A percentile compares a stretch with the other conserved stretches of the same genome.
Conservation (phyloP, 1,284 basidiomycete genomes). For the Mrakiaceae sp. region DNA sequence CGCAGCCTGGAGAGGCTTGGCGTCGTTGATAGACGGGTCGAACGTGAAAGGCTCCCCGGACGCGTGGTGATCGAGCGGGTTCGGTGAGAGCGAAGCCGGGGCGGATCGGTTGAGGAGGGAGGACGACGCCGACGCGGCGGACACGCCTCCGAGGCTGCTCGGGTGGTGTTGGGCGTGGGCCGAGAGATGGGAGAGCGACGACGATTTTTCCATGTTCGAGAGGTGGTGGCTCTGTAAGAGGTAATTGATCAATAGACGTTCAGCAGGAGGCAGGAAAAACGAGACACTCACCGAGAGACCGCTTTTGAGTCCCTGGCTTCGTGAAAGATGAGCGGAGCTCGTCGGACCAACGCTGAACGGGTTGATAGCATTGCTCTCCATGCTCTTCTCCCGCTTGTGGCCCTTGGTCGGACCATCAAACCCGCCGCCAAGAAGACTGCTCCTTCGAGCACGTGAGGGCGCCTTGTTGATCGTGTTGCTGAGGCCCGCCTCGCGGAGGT, state of each 20-base stretch:
- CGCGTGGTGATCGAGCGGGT: slow-evolving; percentile 18
- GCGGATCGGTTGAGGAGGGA: slow-evolving; percentile 20
- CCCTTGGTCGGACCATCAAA: background rate
- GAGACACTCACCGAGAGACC: background rate
- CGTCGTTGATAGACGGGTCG: slow-evolving; percentile 31
- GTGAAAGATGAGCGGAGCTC: slow-evolving; percentile 10
- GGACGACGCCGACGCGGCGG: slow-evolving; percentile 25
- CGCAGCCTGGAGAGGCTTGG: slow-evolving; percentile 35
- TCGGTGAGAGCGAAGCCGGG: slow-evolving; percentile 17
- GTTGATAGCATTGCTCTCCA: background rate
- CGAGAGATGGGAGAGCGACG: slow-evolving; percentile 13
- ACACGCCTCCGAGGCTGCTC: slow-evolving; percentile 16
- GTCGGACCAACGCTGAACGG: background rate
- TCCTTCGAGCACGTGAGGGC: background rate
- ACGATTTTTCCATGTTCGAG: background rate
- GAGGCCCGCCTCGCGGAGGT: background rate
- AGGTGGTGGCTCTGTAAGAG: background rate
- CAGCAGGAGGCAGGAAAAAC: background rate
- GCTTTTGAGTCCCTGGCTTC: background rate
- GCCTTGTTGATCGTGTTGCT: background rate
- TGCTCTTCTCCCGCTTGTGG: background rate
- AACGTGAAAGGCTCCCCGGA: slow-evolving; percentile 26
- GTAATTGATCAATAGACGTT: background rate
- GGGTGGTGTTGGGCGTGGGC: background rate
- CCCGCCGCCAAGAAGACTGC: background rate